Conservation (phyloP, 176 grass and related monocot species). For the Eleusine indica region DNA sequence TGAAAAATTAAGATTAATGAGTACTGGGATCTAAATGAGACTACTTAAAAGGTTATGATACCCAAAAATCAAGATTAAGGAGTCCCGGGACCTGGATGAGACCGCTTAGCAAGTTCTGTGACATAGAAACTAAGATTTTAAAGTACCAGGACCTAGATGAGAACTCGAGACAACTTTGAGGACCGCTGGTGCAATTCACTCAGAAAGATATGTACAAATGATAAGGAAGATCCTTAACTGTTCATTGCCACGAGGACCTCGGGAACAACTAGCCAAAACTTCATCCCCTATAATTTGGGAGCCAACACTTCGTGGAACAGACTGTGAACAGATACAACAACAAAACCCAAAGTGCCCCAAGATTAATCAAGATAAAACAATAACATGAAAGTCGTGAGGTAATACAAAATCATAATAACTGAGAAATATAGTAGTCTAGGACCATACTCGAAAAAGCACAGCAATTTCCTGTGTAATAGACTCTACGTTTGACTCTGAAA, state of each 20-base stretch:
- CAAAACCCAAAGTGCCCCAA: not conserved
- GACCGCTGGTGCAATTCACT: too few relatives aligned
- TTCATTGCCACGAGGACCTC: conserved; percentile 83
- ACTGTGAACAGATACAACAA: conserved; percentile 54
- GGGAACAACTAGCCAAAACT: conserved; percentile 74
- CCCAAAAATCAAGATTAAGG: too few relatives aligned
- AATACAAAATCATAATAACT: conserved; percentile 23
- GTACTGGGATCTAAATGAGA: too few relatives aligned
- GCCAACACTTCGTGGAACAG: conserved; percentile 65
- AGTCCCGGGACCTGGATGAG: too few relatives aligned
- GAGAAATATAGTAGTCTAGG: not conserved
- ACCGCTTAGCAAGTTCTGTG: too few relatives aligned
- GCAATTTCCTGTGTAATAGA: conserved; percentile 85
- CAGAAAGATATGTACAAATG: conserved; percentile 3
- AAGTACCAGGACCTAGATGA: too few relatives aligned
- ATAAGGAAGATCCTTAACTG: conserved; percentile 54
- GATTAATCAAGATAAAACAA: conserved; percentile 28
- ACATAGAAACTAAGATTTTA: too few relatives aligned
- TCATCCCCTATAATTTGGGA: conserved; percentile 76
- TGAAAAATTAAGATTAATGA: too few relatives aligned
- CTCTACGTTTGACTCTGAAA: conserved; percentile 85
- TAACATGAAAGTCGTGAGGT: conserved; percentile 12
- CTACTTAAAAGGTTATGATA: too few relatives aligned
- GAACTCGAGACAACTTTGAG: too few relatives aligned
- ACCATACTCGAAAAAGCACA: conserved; percentile 64